phyloP scores from a whole-genome alignment of 2,329 filamentous ascomycete genomes.

The Trichoderma gracile region DNA sequence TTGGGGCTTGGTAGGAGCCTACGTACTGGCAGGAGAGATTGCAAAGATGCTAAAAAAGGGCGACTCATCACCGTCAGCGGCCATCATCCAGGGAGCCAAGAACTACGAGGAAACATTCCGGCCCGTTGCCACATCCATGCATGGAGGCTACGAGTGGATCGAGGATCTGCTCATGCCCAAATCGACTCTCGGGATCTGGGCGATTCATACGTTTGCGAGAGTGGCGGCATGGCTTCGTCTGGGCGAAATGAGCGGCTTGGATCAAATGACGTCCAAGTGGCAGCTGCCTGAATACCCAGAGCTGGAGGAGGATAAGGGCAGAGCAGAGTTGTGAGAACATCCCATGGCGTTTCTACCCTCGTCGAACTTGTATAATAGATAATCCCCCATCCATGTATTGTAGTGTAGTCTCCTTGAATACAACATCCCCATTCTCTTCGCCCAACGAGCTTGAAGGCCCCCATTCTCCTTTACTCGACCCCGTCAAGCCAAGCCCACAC shows the following conservation, averaged over 20 bases:
- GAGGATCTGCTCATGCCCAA: background rate
- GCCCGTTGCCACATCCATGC: conserved; percentile 6
- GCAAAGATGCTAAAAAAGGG: background rate
- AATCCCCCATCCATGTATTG: background rate
- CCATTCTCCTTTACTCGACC: no score
- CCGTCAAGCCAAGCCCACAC: no score
- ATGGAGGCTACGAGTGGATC: background rate
- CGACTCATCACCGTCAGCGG: background rate
- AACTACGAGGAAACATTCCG: conserved; percentile 10
- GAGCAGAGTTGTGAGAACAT: background rate
- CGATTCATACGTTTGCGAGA: background rate
- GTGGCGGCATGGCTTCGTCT: background rate
- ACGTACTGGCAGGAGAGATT: background rate
- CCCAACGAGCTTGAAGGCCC: background rate
- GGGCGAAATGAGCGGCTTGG: background rate
- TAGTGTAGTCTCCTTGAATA: background rate
- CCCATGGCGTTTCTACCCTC: background rate
- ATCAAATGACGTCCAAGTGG: background rate
- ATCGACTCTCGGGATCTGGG: background rate
- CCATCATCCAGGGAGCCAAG: background rate
- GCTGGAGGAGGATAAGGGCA: background rate
- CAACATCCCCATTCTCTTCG: background rate
- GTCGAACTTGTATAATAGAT: background rate
- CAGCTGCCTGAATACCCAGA: background rate
- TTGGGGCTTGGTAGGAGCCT: conserved; percentile 12